phyloP scores from a whole-genome alignment of 73 alveolate genomes.

The Halteria grandinella region DNA sequence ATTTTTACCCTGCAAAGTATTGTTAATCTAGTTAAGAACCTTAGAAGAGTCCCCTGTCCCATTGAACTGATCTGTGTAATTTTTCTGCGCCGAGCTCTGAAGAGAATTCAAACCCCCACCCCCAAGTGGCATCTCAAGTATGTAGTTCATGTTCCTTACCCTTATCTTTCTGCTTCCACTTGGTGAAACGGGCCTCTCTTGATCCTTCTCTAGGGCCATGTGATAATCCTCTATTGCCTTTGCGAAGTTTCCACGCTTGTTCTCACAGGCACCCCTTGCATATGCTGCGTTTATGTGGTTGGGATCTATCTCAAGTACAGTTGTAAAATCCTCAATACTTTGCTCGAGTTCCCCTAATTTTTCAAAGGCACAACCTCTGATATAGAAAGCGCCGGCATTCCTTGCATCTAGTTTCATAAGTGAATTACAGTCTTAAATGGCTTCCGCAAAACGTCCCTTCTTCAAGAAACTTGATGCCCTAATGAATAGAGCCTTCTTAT shows the following conservation, averaged over 20 bases:
- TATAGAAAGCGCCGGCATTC: constrained; percentile 86
- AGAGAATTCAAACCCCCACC: not conserved
- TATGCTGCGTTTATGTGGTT: constrained; percentile 95
- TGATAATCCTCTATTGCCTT: constrained; percentile 97
- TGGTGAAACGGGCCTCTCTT: constrained; percentile 60
- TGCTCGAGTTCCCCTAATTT: constrained; percentile 83
- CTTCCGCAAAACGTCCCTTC: constrained; percentile 71
- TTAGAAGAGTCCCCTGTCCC: constrained; percentile 8
- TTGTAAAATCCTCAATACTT: constrained; percentile 88
- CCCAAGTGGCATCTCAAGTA: constrained; percentile 49
- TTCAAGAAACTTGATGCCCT: constrained; percentile 82
- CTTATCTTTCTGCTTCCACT: constrained; percentile 28
- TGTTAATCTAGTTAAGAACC: constrained; percentile 7
- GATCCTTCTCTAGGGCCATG: constrained; percentile 94
- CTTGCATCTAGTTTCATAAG: constrained; percentile 70
- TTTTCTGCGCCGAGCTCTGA: constrained; percentile 13
- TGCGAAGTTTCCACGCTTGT: constrained; percentile 91
- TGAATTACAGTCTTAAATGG: constrained; percentile 79
- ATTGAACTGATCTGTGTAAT: constrained; percentile 10
- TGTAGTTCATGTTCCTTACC: constrained; percentile 33
- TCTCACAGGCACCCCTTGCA: constrained; percentile 97
- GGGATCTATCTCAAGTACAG: constrained; percentile 90
- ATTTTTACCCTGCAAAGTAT: too few relatives aligned
- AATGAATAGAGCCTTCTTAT: constrained; percentile 82
- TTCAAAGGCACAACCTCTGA: constrained; percentile 88